Evolutionary conservation across 2,329 filamentous ascomycete species (phyloP).

Genomic region (Fusarium ambrosium): DNA sequence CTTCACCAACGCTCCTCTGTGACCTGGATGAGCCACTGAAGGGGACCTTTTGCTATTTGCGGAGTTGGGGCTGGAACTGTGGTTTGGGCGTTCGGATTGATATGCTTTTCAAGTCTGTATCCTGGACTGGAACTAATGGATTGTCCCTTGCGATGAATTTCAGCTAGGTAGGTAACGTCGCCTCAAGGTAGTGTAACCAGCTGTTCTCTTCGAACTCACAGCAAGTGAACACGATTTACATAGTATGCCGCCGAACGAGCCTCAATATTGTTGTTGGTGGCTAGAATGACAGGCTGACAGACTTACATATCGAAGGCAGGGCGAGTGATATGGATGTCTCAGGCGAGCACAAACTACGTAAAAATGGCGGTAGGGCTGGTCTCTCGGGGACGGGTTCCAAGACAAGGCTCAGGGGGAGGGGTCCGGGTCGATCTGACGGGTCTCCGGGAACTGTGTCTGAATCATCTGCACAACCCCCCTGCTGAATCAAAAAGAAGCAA

Average conservation of each 20-base stretch:
- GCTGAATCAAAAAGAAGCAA: not conserved
- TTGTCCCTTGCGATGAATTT: not conserved
- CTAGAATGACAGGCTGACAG: constrained; percentile 1
- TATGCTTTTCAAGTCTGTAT: not conserved
- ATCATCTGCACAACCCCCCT: not conserved
- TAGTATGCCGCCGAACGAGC: not conserved
- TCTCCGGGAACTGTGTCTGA: not conserved
- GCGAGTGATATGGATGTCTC: not conserved
- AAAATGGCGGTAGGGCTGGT: not conserved
- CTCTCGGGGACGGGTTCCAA: not conserved
- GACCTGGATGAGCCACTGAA: not conserved
- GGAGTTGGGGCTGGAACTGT: not conserved
- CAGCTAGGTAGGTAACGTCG: not conserved
- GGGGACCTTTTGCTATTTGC: not conserved
- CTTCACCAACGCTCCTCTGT: constrained; percentile 72
- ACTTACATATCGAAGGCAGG: not conserved
- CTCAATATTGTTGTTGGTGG: not conserved
- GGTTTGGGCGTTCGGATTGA: not conserved
- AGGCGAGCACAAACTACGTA: not conserved
- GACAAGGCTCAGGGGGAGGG: not conserved
- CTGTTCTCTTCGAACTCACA: not conserved
- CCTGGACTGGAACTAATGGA: not conserved
- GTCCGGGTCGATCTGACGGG: not conserved
- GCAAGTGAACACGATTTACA: not conserved
- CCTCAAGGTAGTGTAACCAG: not conserved